phyloP scores from a whole-genome alignment of 176 grass and related monocot genomes.

The Areca catechu region DNA sequence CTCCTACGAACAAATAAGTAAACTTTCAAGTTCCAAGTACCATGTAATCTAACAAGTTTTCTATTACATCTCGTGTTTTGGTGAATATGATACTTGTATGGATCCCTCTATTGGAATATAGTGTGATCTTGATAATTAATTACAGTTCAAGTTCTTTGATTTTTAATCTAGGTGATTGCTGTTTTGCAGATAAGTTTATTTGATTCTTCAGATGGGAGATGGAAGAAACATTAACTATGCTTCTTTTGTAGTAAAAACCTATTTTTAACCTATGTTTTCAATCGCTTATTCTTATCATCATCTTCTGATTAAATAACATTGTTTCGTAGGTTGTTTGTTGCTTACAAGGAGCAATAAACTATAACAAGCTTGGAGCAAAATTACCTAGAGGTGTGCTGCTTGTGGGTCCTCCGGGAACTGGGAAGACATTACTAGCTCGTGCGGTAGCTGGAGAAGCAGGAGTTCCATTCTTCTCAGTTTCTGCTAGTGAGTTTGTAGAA shows the following conservation, averaged over 20 bases:
- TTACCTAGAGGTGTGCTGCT: slow-evolving; percentile 86
- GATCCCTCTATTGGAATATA: no score
- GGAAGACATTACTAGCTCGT: slow-evolving; percentile 86
- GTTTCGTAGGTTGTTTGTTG: slow-evolving; percentile 78
- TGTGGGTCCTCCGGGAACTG: slow-evolving; percentile 87
- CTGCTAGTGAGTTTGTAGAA: slow-evolving; percentile 96
- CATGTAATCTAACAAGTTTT: no score
- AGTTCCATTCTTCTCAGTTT: slow-evolving; percentile 90
- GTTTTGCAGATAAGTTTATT: no score
- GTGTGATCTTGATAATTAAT: no score
- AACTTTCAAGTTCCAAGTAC: no score
- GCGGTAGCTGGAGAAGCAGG: slow-evolving; percentile 89
- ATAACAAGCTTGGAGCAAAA: slow-evolving; percentile 90
- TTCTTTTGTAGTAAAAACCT: neutral
- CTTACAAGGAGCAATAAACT: slow-evolving; percentile 75
- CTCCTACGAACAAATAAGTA: no score
- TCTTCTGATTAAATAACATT: slow-evolving; percentile 15
- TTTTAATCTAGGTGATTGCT: no score
- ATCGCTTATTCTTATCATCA: neutral
- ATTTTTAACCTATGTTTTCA: neutral
- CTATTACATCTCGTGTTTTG: no score
- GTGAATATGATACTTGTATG: no score
- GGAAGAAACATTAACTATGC: no score
- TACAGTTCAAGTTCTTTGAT: no score
- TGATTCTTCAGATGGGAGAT: no score